Base-by-base conservation (phyloP, 768 basidiomycete genomes). In the Dentipellis sp. region DNA sequence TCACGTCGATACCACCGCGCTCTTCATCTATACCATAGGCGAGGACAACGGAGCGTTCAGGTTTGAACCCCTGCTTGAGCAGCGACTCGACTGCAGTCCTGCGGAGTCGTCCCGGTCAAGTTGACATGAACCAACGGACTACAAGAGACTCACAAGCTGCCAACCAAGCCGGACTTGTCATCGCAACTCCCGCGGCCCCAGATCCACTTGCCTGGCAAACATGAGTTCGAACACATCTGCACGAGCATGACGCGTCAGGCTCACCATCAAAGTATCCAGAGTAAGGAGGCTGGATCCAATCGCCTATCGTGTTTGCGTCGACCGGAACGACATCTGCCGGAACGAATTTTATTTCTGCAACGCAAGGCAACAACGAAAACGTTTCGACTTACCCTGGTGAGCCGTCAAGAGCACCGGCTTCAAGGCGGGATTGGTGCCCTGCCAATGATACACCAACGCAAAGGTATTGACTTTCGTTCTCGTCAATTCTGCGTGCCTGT, bases 371-470 rank as follows among this genome's bases (percentile, higher is more conserved):
- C 21, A 49, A 35, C 17, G 34, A 10, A 10, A n/a, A 16, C 42
- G 42, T 17, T 17, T 19, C 0, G 34, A 54, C 67, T 22, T 45
- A 79, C 83, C 84, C 73, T 85, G 83, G 64, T 87, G 85, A 2
- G 78, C 84, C n/a, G 79, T 76, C 42, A 87, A 67, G 11, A 91
- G 71, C 14, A 90, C 61, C 0, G 90, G 89, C 65, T 88, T 86
- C n/a, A 87, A 72, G 0, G 73, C 69, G 10, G 67, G 56, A 59
- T 88, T 75, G 3, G 78, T 75, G 2, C 88, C 89, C 53, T 76
- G 71, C 88, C 88, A 91, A 50, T 81, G 78, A 64, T 80, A 88
- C 8, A 88, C 67, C 17, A 91, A 74, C 0, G 80, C 89, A 62
- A 86, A 88, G 0, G 81, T 86, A 66, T 91, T 90, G 62, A 93